Base-by-base conservation (phyloP, 768 basidiomycete species). In the Sistotremastrum suecicum region DNA sequence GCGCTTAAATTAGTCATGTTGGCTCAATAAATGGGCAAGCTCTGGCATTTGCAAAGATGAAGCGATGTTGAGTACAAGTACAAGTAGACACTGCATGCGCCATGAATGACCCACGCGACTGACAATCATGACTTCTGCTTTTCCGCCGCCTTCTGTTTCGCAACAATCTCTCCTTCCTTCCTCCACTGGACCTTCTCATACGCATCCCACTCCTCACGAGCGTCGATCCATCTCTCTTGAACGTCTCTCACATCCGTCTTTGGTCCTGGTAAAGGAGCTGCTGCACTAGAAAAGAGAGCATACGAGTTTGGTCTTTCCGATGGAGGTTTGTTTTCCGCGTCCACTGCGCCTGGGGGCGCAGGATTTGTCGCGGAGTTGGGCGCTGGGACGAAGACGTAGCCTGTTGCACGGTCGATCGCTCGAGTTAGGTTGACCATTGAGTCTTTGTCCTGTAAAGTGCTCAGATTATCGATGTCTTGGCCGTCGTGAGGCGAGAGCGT, bases 141-240 rank as follows among this genome's bases (percentile, higher is more conserved):
- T 43, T 56, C 44, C 42, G 45, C 54, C 41, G 54, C 55, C 48
- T 61, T 65, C 42, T 62, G 64, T 47, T 74, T 70, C 35, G 74
- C 63, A 2, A 71, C 60, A 30, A 65, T 55, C 57, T 83, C 78
- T 0, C 80, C 86, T 57, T 89, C 83, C 47, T 67, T 71, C 52
- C 77, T 66, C 90, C 88, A 92, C 53, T 81, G 72, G 54, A 59
- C 69, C 56, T 66, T 78, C 63, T 97, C 88, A 54, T 68, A 81
- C 39, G 79, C 81, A 60, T 95, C 91, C 63, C 78, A 95, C 39
- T 72, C 74, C 30, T 87, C 84, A 50, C 70, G 73, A 5, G 78
- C 75, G 53, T 95, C 89, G n/a, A 94, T 61, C 91, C 92, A 98
- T 38, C 91, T 67, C 58, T 97, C 92, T 60, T 97, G 91, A 5